These are phyloP conservation scores for Coffea eugenioides DNA, from an alignment of 257 asterid genomes.

Conservation along the genomic window DNA sequence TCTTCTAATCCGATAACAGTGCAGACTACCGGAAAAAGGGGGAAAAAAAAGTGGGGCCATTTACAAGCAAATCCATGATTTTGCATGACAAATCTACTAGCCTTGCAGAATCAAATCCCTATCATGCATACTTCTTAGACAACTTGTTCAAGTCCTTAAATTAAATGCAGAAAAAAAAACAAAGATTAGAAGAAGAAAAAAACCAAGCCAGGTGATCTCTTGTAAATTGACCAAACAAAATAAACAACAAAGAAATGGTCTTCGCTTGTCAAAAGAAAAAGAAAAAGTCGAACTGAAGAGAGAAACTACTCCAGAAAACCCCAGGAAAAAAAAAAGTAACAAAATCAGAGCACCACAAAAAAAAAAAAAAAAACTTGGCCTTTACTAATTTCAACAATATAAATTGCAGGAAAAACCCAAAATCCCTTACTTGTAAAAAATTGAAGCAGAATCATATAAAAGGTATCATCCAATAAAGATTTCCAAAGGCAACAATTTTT, in stretches of 20 bases:
- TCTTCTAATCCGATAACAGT: slow-evolving; percentile 80
- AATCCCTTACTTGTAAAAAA: not conserved
- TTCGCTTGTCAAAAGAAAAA: no score
- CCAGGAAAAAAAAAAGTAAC: not conserved
- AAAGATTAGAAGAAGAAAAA: no score
- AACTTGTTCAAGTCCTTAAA: not conserved
- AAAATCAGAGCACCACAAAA: not conserved
- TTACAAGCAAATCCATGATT: not conserved
- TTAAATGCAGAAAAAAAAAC: no score
- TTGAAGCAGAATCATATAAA: not conserved
- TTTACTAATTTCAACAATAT: not conserved
- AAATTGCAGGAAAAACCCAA: not conserved
- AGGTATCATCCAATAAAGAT: not conserved
- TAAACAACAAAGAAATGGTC: not conserved
- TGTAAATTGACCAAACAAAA: not conserved
- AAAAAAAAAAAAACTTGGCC: not conserved
- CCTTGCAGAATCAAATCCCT: not conserved
- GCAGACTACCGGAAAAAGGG: slow-evolving; percentile 60
- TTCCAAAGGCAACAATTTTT: not conserved
- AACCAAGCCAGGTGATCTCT: no score
- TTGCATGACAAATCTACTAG: not conserved
- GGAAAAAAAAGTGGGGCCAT: not conserved
- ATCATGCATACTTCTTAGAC: not conserved
- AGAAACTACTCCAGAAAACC: not conserved
- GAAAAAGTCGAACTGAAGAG: not conserved